These are phyloP conservation scores for Micractinium sp. DNA, from an alignment of 139 green algal genomes.

Conservation along the genomic window DNA sequence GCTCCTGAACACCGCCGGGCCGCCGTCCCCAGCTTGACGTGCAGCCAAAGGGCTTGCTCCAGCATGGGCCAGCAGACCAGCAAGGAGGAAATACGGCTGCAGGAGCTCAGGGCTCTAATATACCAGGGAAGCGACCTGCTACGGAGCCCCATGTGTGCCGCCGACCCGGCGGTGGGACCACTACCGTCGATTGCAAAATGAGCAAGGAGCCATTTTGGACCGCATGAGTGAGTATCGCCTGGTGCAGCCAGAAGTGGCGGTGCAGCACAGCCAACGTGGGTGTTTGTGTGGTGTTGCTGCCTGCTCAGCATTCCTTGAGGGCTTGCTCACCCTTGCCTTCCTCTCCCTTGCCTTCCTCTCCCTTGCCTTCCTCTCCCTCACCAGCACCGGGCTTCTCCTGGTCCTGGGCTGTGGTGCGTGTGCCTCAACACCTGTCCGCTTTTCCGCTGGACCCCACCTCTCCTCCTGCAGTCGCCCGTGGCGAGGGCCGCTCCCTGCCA, in stretches of 20 bases:
- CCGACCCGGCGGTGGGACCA: not conserved
- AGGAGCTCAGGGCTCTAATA: not conserved
- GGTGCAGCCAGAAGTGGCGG: no score
- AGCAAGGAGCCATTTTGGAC: not conserved
- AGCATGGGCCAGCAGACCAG: conserved; percentile 5
- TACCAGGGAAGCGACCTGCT: not conserved
- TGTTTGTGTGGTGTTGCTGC: not conserved
- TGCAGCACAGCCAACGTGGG: not conserved
- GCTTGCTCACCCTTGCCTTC: no score
- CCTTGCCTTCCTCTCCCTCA: no score
- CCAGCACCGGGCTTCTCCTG: not conserved
- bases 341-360: no score
- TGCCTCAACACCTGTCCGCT: not conserved
- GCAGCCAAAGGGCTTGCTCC: not conserved
- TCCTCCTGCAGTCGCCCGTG: not conserved
- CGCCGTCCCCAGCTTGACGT: no score
- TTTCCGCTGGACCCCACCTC: not conserved
- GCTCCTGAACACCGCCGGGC: no score
- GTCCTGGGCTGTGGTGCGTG: not conserved
- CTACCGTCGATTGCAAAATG: not conserved
- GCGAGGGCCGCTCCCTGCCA: not conserved
- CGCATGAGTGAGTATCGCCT: not conserved
- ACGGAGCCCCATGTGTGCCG: not conserved
- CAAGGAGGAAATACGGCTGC: not conserved
- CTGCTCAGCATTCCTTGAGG: not conserved